Evolutionary conservation across 1,284 basidiomycete genomes (phyloP).

Genomic region (Sporisorium sorghi): DNA sequence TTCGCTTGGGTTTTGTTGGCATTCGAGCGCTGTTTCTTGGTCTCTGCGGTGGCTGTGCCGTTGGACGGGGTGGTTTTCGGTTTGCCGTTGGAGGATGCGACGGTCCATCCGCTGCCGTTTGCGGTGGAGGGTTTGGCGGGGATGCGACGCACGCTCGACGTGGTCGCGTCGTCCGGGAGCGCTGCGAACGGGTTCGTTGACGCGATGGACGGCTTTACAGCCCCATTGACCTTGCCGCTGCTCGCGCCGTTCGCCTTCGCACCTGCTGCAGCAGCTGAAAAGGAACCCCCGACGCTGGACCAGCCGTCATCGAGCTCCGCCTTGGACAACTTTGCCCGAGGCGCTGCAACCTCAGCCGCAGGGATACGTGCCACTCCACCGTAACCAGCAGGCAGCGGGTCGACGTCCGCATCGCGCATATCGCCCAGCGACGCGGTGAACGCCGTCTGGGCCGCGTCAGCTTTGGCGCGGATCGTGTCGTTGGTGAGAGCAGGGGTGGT

Average conservation of each 20-base stretch:
- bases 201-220: conserved; percentile 34
- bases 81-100: conserved; percentile 14
- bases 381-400: conserved; percentile 32
- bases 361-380: conserved; percentile 39
- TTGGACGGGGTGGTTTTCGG: background rate
- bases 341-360: conserved; percentile 12
- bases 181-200: conserved; percentile 52
- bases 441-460: conserved; percentile 24
- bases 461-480: conserved; percentile 27
- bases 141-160: conserved; percentile 26
- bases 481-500: conserved; percentile 23
- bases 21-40: conserved; percentile 63
- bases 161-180: conserved; percentile 43
- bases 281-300: conserved; percentile 38
- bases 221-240: too few relatives aligned
- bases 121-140: conserved; percentile 9
- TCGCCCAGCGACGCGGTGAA: conserved; percentile 33
- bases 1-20: conserved; percentile 56
- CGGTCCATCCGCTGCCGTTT: conserved; percentile 21
- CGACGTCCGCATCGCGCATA: conserved; percentile 49
- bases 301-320: conserved; percentile 45
- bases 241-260: conserved; percentile 3
- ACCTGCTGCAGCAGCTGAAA: conserved; percentile 12
- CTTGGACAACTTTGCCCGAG: conserved; percentile 24
- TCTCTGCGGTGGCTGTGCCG: conserved; percentile 13